Evolutionary conservation across 345 rosid genomes (phyloP), one percentile per base, ranked within the genome.

Genomic region (Eucalyptus pauciflora): DNA sequence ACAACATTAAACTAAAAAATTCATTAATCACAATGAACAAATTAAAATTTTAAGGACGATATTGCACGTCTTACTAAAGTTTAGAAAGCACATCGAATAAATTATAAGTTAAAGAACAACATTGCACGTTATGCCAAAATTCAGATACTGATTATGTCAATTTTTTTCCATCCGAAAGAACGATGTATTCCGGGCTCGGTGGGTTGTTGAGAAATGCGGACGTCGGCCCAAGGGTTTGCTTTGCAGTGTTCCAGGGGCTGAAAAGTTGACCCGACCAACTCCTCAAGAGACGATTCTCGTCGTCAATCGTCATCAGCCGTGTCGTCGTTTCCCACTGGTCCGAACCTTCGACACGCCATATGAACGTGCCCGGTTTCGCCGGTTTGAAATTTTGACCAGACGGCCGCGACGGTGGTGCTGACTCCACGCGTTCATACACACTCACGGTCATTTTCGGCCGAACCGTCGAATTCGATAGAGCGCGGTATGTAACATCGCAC

Each of bases 71-170:
- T 12, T 6, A 6, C 0, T 27, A 11, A 12, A 12, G 0, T 27
- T 27, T 60, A 60, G 1, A 15, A 12, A 60, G 7, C 1, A 3
- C n/a, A 3, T 27, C 7, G 0, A 27, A 60, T 5, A 27, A 60
- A 25, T 25, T 25, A 27, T 25, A 60, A 13, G 3, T 1, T 27
- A 4, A 52, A 52, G 1, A 4, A 27, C 0, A 8, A 1, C 2
- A 12, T 27, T 27, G 2, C 1, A 12, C 0, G 0, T 60, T 27
- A 13, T 0, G 69, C 1, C 1, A 27, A 27, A 60, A 3, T 29
- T 27, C 12, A 5, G 13, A 5, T 5, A 27, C 4, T 8, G 1
- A 11, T 12, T 3, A 1, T 12, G 13, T 25, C 64, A 11, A 1
- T 7, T 52, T 58, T 3, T 25, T 58, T 25, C n/a, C 14, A 10